These are phyloP conservation scores for Apium graveolens DNA, from an alignment of 129 eudicot genomes.

Conservation along the genomic window DNA sequence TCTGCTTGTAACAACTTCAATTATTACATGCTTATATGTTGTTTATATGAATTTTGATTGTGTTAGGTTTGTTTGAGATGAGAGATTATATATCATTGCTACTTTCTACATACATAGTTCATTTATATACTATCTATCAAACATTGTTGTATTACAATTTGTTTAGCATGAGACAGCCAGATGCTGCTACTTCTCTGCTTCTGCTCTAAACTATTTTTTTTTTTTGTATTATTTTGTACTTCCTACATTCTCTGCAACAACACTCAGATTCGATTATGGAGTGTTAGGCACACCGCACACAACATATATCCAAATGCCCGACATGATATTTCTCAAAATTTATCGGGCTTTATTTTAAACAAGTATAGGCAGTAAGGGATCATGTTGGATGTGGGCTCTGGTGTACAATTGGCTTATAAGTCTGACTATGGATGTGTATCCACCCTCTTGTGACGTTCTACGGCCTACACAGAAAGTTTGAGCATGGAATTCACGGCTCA, in stretches of 20 bases:
- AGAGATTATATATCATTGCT: neutral
- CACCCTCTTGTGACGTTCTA: neutral
- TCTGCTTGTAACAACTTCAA: neutral
- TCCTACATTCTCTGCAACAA: neutral
- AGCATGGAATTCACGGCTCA: neutral
- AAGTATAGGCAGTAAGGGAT: too few relatives aligned
- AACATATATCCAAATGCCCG: neutral
- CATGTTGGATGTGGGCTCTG: neutral
- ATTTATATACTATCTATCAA: neutral
- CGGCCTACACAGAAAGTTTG: neutral
- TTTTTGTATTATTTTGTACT: neutral
- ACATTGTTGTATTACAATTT: neutral
- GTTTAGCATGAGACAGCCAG: neutral
- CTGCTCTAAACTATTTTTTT: neutral
- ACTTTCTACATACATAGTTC: neutral
- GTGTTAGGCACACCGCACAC: neutral
- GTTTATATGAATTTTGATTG: slow-evolving; percentile 2
- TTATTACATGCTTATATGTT: neutral
- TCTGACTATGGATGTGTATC: neutral
- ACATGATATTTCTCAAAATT: neutral
- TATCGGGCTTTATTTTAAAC: too few relatives aligned
- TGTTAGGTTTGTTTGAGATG: neutral
- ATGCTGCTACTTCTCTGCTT: neutral
- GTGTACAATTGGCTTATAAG: neutral
- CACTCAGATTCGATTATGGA: neutral